Evolutionary conservation across 306 rosid genomes (phyloP).

Genomic region (Sophora flavescens): DNA sequence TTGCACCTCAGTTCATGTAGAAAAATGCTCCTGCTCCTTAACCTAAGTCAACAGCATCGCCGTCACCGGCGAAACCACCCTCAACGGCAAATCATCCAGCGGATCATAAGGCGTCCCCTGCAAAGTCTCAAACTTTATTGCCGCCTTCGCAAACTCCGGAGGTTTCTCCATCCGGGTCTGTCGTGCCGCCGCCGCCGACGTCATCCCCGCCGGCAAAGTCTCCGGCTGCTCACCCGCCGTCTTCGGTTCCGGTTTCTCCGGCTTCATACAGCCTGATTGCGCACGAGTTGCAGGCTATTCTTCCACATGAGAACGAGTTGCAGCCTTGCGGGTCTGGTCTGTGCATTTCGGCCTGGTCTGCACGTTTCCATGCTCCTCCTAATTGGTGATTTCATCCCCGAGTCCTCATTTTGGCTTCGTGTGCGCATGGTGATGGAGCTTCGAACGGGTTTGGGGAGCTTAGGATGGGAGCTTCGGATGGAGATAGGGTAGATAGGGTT

Average conservation of each 20-base stretch:
- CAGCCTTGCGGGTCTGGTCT: no score
- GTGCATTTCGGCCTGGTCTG: no score
- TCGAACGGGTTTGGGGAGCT: no score
- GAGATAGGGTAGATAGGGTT: no score
- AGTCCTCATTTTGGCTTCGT: no score
- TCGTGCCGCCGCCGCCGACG: slow-evolving; percentile 46
- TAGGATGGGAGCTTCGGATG: no score
- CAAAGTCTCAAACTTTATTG: slow-evolving; percentile 64
- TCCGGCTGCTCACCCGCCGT: slow-evolving; percentile 47
- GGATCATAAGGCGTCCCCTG: slow-evolving; percentile 51
- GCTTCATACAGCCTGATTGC: no score
- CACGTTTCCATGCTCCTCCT: no score
- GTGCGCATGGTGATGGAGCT: no score
- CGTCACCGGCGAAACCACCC: slow-evolving; percentile 46
- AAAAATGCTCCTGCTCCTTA: slow-evolving; percentile 79
- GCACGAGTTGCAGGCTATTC: slow-evolving; percentile 52
- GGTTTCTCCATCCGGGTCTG: slow-evolving; percentile 53
- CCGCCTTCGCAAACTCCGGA: slow-evolving; percentile 61
- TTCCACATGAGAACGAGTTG: no score
- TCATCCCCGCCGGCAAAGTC: slow-evolving; percentile 41
- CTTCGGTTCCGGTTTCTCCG: slow-evolving; percentile 46
- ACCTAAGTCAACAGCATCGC: slow-evolving; percentile 51
- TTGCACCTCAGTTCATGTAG: slow-evolving; percentile 48
- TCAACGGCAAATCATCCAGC: no score
- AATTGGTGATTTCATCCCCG: no score